phyloP scores from a whole-genome alignment of 306 rosid genomes.

The Cyclanthera cordifolia region DNA sequence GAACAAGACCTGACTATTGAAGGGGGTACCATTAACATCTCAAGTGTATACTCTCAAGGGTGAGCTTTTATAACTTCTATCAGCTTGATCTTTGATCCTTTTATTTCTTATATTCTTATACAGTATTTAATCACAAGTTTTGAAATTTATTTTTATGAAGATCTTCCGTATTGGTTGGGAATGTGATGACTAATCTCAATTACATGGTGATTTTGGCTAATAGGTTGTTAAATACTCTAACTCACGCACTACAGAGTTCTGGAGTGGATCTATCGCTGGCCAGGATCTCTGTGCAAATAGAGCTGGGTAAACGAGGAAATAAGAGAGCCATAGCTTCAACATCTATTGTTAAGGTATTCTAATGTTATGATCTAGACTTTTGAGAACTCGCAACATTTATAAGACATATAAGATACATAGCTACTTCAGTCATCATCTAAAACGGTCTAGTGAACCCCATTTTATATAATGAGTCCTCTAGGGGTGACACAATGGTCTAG shows the following conservation, averaged over 20 bases:
- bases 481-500: too few relatives aligned
- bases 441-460: too few relatives aligned
- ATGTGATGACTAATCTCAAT: not conserved
- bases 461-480: too few relatives aligned
- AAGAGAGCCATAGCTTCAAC: conserved; percentile 28
- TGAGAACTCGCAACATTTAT: too few relatives aligned
- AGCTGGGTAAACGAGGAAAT: conserved; percentile 59
- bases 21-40: conserved; percentile 80
- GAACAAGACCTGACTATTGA: conserved; percentile 68
- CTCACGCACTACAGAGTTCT: conserved; percentile 77
- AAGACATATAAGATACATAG: too few relatives aligned
- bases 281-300: conserved; percentile 86
- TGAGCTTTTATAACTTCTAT: conserved; percentile 26
- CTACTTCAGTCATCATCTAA: too few relatives aligned
- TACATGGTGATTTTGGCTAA: conserved; percentile 12
- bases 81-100: not conserved
- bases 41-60: conserved; percentile 90
- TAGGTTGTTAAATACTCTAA: conserved; percentile 80
- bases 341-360: conserved; percentile 48
- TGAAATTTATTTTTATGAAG: too few relatives aligned
- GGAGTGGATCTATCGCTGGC: conserved; percentile 97
- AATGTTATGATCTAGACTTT: too few relatives aligned
- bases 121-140: not conserved
- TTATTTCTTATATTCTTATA: not conserved
- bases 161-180: too few relatives aligned